Evolutionary conservation across 805 yeast species (phyloP), one percentile per base, ranked within the genome.

Genomic region (Jamesozyma spencerorum): DNA sequence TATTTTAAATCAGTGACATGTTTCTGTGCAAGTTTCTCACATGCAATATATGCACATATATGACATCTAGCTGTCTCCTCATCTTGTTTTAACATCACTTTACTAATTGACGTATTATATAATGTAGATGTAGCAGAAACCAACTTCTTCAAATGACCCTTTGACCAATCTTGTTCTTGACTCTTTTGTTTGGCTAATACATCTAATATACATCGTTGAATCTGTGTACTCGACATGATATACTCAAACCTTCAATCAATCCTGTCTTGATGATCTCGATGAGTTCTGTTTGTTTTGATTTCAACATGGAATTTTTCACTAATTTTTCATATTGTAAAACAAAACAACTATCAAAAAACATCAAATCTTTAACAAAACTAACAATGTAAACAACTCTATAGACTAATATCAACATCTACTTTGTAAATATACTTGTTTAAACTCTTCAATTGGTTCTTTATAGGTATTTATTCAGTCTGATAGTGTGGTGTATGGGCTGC

Each of bases 41-140:
- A 71, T 0, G 84, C 80, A 18, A 81, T 54, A 46, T 64, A 74
- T 4, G 86, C 82, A 55, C 86, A 78, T 11, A 83, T 55, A 54
- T 82, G 88, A 41, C 70, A 70, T 40, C 90, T 64, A 1, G 85
- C 86, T 2, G 72, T 63, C 47, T 82, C 88, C 38, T 76, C 74
- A 31, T 68, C 68, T 19, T 69, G 68, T 12, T 74, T 69, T 18
- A 81, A 55, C 44, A 73, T 72, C 34, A 67, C 66, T 47, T 71
- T 68, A 41, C 67, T 74, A n/a, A 81, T 64, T 17, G 81, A 70
- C 1, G 71, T 57, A 45, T 64, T 66, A 50, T 78, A 77, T 12
- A 77, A 53, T 1, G 58, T 54, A 12, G 53, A 44, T 4, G 64
- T 58, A 1, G 62, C 62, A 12, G 47, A 43, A 13, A 43, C 35